Conservation (phyloP, 257 asterid species). For the Solanum ahanhuiri region DNA sequence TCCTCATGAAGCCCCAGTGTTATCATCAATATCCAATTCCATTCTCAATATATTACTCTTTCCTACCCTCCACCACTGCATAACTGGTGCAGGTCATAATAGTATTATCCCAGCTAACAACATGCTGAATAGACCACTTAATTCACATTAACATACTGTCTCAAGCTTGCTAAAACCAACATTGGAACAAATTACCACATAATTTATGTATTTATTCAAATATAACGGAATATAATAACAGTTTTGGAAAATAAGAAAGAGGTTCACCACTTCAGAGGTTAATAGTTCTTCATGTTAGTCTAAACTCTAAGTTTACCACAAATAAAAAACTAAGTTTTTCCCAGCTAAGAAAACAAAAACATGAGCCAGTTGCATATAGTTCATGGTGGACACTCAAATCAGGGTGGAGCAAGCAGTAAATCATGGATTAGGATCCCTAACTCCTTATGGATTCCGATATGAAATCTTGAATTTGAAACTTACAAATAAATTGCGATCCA, state of each 20-base stretch:
- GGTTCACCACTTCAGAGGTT: background rate
- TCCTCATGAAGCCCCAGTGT: background rate
- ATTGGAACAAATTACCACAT: background rate
- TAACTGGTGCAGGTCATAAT: background rate
- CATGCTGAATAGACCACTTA: background rate
- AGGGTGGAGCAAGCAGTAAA: background rate
- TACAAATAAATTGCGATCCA: background rate
- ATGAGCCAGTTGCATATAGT: background rate
- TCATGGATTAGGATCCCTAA: background rate
- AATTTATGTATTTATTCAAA: background rate
- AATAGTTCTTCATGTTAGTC: background rate
- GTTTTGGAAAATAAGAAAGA: background rate
- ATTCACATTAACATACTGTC: background rate
- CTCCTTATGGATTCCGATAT: background rate
- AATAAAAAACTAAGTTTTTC: background rate
- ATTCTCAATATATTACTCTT: background rate
- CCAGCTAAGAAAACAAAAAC: background rate
- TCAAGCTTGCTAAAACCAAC: background rate
- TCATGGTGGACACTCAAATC: background rate
- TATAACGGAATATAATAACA: background rate
- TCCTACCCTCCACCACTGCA: background rate
- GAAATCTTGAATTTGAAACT: background rate
- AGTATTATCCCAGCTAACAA: background rate
- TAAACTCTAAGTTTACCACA: background rate
- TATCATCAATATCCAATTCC: background rate